Base-by-base conservation (phyloP, 331 rosid genomes). In the Arachis monticola region DNA sequence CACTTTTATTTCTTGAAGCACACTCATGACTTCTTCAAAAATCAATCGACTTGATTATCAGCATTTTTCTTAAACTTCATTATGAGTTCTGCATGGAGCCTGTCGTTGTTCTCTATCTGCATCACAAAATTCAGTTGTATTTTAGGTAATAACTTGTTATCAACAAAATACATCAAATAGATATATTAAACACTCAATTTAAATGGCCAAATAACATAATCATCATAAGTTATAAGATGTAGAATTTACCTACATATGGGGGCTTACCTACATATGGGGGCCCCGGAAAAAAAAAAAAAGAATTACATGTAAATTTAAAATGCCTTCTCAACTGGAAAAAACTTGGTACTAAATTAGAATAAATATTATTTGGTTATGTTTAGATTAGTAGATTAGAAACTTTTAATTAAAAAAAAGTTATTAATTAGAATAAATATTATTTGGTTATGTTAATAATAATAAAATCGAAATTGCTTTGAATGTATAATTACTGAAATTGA, bases 71-170 rank as follows among this genome's bases (percentile, higher is more conserved):
- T 92, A 56, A 92, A 90, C 86, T 92, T 89, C 77, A 85, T 78
- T 67, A 94, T 78, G 64, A 85, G 89, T 84, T 90, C 97, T 3
- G 93, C 97, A 67, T 94, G 92, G 8, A 91, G 89, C 83, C 90
- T 77, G 84, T 94, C 96, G 45, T 94, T 91, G 89, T 91, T 67
- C 71, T 91, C 93, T 64, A 92, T 59, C 99, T 94, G 96, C 81
- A 70, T 64, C 67, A 68, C 45, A 48, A 40, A 42, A 78, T 60
- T 58, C 66, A 51, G 67, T 35, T 72, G 40, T 17, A 45, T 51
- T 72, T 27, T 17, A 45, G 42, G 57, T 48, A 7, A 66, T 40
- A 45, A 53, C 47, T n/a, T 47, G 8, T 53, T 45, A 10, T 55
- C 53, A 76, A 58, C 72, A n/a, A 70, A 67, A 73, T 68, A 80